Conservation (phyloP, 2,329 filamentous ascomycete genomes). For the Scopulariopsis brevicaulis region DNA sequence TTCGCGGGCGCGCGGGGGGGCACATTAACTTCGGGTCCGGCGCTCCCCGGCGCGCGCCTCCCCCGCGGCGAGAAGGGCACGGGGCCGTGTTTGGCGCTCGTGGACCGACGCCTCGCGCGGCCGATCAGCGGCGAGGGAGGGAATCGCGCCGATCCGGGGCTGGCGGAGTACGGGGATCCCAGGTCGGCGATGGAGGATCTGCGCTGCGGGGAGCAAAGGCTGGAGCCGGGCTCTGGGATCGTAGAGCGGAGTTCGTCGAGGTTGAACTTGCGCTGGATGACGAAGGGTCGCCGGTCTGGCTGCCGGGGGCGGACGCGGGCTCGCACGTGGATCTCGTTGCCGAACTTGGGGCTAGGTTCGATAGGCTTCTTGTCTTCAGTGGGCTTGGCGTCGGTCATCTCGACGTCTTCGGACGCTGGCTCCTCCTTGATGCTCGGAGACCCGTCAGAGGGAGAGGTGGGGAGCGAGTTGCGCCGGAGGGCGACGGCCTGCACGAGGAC, state of each 20-base stretch:
- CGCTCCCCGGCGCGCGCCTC: not conserved
- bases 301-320: conserved; percentile 29
- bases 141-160: not conserved
- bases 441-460: not conserved
- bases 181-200: conserved; percentile 6
- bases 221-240: conserved; percentile 21
- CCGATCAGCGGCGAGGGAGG: conserved; percentile 4
- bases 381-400: conserved; percentile 1
- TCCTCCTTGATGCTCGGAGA: not conserved
- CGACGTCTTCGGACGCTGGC: not conserved
- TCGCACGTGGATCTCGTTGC: conserved; percentile 21
- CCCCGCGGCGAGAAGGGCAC: conserved; percentile 1
- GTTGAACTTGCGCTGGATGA: conserved; percentile 38
- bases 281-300: conserved; percentile 28
- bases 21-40: not conserved
- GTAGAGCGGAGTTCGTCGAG: conserved; percentile 33
- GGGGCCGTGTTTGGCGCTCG: conserved; percentile 11
- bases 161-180: not conserved
- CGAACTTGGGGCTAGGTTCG: conserved; percentile 2
- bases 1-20: conserved; percentile 10
- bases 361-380: conserved; percentile 3
- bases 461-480: conserved; percentile 9
- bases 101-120: conserved; percentile 11
- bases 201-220: not conserved
- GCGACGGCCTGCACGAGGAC: conserved; percentile 15